Evolutionary conservation across 106 monocot species (phyloP).

Genomic region (Platanthera guangdongensis): DNA sequence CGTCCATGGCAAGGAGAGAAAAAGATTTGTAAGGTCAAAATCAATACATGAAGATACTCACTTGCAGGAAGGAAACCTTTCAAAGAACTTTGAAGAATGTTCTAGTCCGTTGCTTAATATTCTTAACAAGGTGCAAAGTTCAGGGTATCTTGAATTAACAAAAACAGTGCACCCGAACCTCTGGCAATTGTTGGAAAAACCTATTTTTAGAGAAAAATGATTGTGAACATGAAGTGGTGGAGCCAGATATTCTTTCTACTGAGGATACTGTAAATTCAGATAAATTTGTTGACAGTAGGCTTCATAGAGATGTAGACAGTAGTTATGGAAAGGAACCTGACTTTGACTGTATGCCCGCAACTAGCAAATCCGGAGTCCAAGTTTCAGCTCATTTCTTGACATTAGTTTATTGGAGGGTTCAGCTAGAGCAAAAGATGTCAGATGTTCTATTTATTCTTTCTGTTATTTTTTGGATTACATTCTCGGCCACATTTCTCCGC

Average conservation of each 20-base stretch:
- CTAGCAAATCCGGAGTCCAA: background rate
- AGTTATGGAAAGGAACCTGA: slow-evolving; percentile 1
- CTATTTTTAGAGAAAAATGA: background rate
- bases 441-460: background rate
- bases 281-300: background rate
- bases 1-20: background rate
- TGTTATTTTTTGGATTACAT: background rate
- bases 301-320: slow-evolving; percentile 3
- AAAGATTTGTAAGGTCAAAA: background rate
- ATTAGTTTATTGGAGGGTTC: background rate
- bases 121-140: background rate
- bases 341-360: background rate
- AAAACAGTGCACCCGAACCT: background rate
- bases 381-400: background rate
- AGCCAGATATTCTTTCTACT: background rate
- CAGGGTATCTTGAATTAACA: background rate
- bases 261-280: background rate
- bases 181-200: slow-evolving; percentile 4
- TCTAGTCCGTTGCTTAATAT: background rate
- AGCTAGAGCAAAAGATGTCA: background rate
- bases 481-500: background rate
- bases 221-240: background rate
- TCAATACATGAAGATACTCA: background rate
- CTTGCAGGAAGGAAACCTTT: background rate
- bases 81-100: background rate